A percentile compares a stretch with the other conserved stretches of the same genome.
These are phyloP conservation scores for Zasmidium citrigriseum DNA, from an alignment of 2,329 filamentous ascomycete genomes.

Conservation along the genomic window DNA sequence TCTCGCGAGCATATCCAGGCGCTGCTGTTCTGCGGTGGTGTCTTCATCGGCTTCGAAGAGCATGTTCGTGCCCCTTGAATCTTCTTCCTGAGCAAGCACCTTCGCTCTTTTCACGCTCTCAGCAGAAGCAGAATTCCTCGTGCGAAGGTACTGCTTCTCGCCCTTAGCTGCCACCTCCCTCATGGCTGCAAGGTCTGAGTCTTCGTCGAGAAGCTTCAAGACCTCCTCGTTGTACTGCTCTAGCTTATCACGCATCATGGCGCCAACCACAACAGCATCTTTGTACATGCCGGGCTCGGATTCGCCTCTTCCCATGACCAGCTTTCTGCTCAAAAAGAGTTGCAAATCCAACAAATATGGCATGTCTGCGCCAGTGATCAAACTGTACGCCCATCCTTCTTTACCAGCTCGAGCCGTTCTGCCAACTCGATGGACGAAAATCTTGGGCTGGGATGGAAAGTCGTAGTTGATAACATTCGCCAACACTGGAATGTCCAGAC, in stretches of 20 bases:
- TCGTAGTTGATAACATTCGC: slow-evolving; percentile 99
- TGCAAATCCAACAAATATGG: slow-evolving; percentile 94
- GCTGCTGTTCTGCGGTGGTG: slow-evolving; percentile 66
- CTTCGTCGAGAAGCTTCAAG: slow-evolving; percentile 73
- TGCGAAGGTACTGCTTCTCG: slow-evolving; percentile 88
- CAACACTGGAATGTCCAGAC: slow-evolving; percentile 95
- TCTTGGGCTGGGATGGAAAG: slow-evolving; percentile 93
- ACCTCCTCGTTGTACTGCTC: slow-evolving; percentile 81
- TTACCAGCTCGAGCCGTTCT: slow-evolving; percentile 92
- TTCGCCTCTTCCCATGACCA: slow-evolving; percentile 70
- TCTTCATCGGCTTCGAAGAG: slow-evolving; percentile 68
- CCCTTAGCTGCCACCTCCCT: slow-evolving; percentile 78
- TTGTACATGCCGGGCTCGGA: slow-evolving; percentile 68
- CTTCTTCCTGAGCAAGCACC: slow-evolving; percentile 68
- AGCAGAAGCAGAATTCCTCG: slow-evolving; percentile 82
- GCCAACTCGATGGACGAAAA: slow-evolving; percentile 94
- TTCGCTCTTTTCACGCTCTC: slow-evolving; percentile 89
- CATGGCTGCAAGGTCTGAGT: slow-evolving; percentile 70
- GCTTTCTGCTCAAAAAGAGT: slow-evolving; percentile 82
- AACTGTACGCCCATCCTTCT: slow-evolving; percentile 91
- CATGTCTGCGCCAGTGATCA: slow-evolving; percentile 82
- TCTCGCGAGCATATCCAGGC: slow-evolving; percentile 82
- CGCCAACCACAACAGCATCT: slow-evolving; percentile 80
- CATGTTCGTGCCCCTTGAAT: slow-evolving; percentile 74
- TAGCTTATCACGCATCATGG: slow-evolving; percentile 70